Conservation (phyloP, 805 yeast genomes). For the Jamesozyma gamospora region DNA sequence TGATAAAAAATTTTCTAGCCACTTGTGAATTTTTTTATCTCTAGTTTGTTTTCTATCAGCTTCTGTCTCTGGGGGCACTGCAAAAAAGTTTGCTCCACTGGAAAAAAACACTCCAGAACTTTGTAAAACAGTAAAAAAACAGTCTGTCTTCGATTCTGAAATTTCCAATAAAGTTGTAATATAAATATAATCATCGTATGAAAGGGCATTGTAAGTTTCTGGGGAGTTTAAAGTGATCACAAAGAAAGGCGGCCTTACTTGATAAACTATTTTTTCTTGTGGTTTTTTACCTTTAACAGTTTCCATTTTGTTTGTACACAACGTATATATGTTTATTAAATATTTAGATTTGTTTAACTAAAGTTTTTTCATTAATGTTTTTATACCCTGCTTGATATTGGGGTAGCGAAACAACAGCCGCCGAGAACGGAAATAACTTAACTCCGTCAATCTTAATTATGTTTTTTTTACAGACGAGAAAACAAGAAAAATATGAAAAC, state of each 20-base stretch:
- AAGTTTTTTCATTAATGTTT: too few relatives aligned
- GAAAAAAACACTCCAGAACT: constrained; percentile 69
- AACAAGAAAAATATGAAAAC: too few relatives aligned
- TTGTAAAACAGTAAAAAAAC: constrained; percentile 56
- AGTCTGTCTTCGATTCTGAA: constrained; percentile 54
- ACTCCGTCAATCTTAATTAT: too few relatives aligned
- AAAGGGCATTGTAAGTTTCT: constrained; percentile 52
- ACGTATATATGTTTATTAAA: too few relatives aligned
- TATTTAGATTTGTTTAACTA: too few relatives aligned
- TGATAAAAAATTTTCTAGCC: constrained; percentile 53
- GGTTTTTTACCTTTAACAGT: not conserved
- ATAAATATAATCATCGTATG: constrained; percentile 51
- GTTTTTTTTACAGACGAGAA: too few relatives aligned
- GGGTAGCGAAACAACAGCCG: too few relatives aligned
- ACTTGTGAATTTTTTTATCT: constrained; percentile 24
- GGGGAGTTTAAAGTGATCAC: constrained; percentile 62
- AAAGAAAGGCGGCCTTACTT: constrained; percentile 30
- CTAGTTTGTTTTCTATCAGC: constrained; percentile 13
- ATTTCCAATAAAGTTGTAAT: constrained; percentile 48
- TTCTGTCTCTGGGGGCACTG: constrained; percentile 9
- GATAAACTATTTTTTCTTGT: constrained; percentile 10
- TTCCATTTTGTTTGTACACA: too few relatives aligned
- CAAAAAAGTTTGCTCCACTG: constrained; percentile 71
- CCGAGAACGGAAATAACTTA: too few relatives aligned
- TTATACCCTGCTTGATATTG: too few relatives aligned